These are phyloP conservation scores for Paraurostyla sp. DNA, from an alignment of 73 alveolate genomes.

Conservation along the genomic window DNA sequence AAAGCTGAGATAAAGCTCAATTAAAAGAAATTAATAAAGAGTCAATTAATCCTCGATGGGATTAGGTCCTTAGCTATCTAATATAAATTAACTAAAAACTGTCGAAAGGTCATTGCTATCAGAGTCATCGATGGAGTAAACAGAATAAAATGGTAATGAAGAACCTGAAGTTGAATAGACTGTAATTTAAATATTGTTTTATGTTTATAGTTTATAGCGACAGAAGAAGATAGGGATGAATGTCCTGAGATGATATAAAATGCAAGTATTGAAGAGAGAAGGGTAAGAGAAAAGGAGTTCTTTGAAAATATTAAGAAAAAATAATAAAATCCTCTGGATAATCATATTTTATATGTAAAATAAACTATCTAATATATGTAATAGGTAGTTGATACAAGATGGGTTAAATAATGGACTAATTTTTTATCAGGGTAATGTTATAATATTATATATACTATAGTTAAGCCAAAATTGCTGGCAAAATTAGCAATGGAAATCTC, in stretches of 20 bases:
- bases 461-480: not conserved
- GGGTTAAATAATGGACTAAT: slow-evolving; percentile 55
- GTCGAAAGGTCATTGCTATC: not conserved
- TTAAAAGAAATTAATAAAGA: too few species aligned
- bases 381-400: slow-evolving; percentile 28
- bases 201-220: slow-evolving; percentile 12
- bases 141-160: not conserved
- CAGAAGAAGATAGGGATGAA: slow-evolving; percentile 37
- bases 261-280: slow-evolving; percentile 18
- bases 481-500: slow-evolving; percentile 29
- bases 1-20: not conserved
- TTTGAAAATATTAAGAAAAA: slow-evolving; percentile 47
- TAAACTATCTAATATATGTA: too few species aligned
- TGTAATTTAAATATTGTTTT: not conserved
- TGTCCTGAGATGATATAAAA: not conserved
- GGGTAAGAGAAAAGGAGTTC: not conserved
- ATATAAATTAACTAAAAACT: too few species aligned
- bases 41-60: not conserved
- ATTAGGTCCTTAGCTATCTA: too few species aligned
- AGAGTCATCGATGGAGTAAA: not conserved
- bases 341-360: too few species aligned
- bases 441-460: not conserved
- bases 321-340: not conserved
- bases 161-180: slow-evolving; percentile 5
- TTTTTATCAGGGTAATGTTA: slow-evolving; percentile 9